phyloP scores from a whole-genome alignment of 495 filamentous ascomycete species.

The Talaromyces stipitatus region DNA sequence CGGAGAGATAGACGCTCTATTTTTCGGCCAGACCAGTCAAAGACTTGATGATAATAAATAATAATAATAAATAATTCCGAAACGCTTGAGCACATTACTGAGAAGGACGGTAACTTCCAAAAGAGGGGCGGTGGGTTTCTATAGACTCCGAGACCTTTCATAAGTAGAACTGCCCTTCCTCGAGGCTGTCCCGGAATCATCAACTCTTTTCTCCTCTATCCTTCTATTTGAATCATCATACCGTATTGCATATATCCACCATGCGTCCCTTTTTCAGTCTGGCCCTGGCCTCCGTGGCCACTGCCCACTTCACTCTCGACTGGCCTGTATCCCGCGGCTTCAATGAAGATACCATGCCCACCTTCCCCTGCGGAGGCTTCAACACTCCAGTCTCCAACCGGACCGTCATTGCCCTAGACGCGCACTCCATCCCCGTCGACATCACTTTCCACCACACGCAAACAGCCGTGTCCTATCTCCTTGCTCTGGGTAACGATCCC shows the following conservation, averaged over 20 bases:
- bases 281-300: constrained; percentile 30
- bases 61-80: too few relatives aligned
- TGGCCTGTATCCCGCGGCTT: constrained; percentile 50
- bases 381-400: constrained; percentile 40
- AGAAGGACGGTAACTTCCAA: not conserved
- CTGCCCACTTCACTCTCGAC: constrained; percentile 54
- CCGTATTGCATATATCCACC: not conserved
- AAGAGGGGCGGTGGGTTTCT: too few relatives aligned
- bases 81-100: constrained; percentile 17
- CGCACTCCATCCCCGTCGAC: constrained; percentile 41
- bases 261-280: constrained; percentile 20
- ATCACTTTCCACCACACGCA: constrained; percentile 50
- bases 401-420: constrained; percentile 39
- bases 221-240: not conserved
- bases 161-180: not conserved
- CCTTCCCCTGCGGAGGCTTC: constrained; percentile 53
- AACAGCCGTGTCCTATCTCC: constrained; percentile 47
- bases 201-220: not conserved
- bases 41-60: too few relatives aligned
- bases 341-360: constrained; percentile 37
- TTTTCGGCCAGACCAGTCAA: too few relatives aligned
- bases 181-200: not conserved
- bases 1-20: too few relatives aligned
- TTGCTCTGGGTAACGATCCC: constrained; percentile 47
- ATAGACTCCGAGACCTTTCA: not conserved